phyloP scores from a whole-genome alignment of 495 filamentous ascomycete genomes.

The Penicillium verhagenii region DNA sequence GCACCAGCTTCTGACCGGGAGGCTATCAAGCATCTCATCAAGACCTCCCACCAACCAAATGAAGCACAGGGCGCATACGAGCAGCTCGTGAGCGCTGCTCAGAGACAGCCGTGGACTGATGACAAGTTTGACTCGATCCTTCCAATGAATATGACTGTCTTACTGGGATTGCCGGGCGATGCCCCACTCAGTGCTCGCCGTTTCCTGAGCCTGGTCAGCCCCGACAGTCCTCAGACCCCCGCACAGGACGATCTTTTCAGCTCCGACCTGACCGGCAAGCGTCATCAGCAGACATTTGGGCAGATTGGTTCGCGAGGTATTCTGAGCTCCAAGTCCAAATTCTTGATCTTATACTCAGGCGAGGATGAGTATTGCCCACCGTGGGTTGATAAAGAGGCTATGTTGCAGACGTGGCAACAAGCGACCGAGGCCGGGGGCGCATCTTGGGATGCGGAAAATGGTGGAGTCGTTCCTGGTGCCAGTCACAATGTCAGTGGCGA shows the following conservation, averaged over 20 bases:
- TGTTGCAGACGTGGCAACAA: conserved; percentile 66
- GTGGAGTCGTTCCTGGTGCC: conserved; percentile 59
- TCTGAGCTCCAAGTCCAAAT: conserved; percentile 39
- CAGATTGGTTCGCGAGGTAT: conserved; percentile 51
- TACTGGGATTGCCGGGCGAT: conserved; percentile 45
- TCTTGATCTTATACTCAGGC: conserved; percentile 63
- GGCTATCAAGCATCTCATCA: conserved; percentile 40
- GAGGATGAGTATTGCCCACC: conserved; percentile 69
- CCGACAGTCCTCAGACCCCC: conserved; percentile 48
- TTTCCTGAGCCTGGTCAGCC: conserved; percentile 64
- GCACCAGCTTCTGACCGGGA: conserved; percentile 80
- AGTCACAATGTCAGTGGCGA: conserved; percentile 58
- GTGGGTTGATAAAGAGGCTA: conserved; percentile 58
- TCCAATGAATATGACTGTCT: conserved; percentile 46
- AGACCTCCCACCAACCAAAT: conserved; percentile 15
- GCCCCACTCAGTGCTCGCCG: conserved; percentile 56
- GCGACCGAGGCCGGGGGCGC: conserved; percentile 50
- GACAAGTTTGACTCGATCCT: conserved; percentile 59
- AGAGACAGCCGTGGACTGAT: conserved; percentile 29
- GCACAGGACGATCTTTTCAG: conserved; percentile 90
- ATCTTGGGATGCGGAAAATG: conserved; percentile 53
- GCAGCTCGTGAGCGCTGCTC: conserved; percentile 52
- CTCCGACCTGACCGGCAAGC: conserved; percentile 64
- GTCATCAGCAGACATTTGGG: conserved; percentile 65
- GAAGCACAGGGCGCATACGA: conserved; percentile 45